Conservation (phyloP, 164 flowering plant genomes). For the Magnolia kwangsiensis region DNA sequence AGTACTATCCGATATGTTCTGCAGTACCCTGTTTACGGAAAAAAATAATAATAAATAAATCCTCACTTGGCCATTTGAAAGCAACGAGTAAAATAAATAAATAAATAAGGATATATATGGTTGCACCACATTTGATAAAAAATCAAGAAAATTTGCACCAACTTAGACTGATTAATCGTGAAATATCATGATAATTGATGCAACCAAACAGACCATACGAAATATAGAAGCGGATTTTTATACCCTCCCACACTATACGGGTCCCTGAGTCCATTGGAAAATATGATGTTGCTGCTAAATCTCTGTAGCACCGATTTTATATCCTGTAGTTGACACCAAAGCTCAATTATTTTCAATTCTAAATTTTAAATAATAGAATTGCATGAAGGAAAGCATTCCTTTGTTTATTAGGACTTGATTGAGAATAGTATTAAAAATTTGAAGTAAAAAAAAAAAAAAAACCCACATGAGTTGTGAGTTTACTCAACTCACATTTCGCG, state of each 20-base stretch:
- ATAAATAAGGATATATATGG: neutral
- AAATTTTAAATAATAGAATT: neutral
- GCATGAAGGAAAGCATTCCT: too few relatives aligned
- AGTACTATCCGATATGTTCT: conserved; percentile 46
- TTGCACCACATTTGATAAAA: too few relatives aligned
- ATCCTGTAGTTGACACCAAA: conserved; percentile 32
- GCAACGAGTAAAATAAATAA: too few relatives aligned
- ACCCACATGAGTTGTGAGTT: neutral
- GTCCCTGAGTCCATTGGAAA: conserved; percentile 72
- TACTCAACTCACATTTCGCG: neutral
- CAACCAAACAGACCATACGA: too few relatives aligned
- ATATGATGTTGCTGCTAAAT: conserved; percentile 71
- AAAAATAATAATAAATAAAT: neutral
- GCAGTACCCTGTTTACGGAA: conserved; percentile 34
- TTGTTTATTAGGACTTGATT: neutral
- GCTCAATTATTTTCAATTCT: too few relatives aligned
- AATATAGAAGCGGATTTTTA: neutral
- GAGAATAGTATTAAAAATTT: neutral
- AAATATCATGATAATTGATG: too few relatives aligned
- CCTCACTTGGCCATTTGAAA: too few relatives aligned
- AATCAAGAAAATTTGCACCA: too few relatives aligned
- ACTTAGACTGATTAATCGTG: too few relatives aligned
- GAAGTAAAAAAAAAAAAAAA: neutral
- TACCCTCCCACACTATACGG: conserved; percentile 80
- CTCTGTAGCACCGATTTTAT: conserved; percentile 38